phyloP scores from a whole-genome alignment of 2,329 filamentous ascomycete genomes.

The Xylaria sp. region DNA sequence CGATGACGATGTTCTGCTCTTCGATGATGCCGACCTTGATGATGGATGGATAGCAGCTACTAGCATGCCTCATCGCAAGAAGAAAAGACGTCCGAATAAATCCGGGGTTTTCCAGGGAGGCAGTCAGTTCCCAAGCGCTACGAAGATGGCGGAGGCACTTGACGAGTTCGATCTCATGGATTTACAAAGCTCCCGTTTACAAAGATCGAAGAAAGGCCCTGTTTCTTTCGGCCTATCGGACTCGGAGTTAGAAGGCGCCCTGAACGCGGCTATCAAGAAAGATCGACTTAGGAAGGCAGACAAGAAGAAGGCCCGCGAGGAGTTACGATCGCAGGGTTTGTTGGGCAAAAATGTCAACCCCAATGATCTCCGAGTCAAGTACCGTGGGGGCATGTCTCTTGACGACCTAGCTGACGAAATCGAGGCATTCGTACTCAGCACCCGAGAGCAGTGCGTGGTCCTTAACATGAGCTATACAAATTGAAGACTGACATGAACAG shows the following conservation, averaged over 20 bases:
- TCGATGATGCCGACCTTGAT: constrained; percentile 59
- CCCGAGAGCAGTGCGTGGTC: constrained; percentile 68
- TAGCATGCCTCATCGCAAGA: constrained; percentile 45
- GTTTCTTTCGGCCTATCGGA: constrained; percentile 71
- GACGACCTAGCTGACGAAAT: constrained; percentile 79
- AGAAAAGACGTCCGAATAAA: constrained; percentile 45
- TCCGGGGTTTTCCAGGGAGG: constrained; percentile 45
- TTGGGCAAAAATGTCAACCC: constrained; percentile 68
- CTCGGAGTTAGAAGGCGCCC: constrained; percentile 70
- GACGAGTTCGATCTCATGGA: constrained; percentile 89
- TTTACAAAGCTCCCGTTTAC: constrained; percentile 76
- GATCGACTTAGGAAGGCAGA: constrained; percentile 78
- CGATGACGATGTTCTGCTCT: constrained; percentile 67
- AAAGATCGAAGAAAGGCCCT: constrained; percentile 70
- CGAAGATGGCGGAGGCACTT: constrained; percentile 60
- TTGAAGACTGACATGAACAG: constrained; percentile 55
- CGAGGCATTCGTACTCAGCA: constrained; percentile 72
- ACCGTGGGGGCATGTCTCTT: constrained; percentile 76
- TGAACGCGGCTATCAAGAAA: constrained; percentile 71
- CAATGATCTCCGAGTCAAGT: constrained; percentile 74
- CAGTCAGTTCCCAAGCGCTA: constrained; percentile 55
- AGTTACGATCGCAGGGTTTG: constrained; percentile 72
- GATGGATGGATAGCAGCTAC: constrained; percentile 48
- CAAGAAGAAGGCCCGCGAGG: constrained; percentile 76
- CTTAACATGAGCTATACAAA: constrained; percentile 14